phyloP scores from a whole-genome alignment of 352 stramenopile genomes.

The Phytopythium aichiense region DNA sequence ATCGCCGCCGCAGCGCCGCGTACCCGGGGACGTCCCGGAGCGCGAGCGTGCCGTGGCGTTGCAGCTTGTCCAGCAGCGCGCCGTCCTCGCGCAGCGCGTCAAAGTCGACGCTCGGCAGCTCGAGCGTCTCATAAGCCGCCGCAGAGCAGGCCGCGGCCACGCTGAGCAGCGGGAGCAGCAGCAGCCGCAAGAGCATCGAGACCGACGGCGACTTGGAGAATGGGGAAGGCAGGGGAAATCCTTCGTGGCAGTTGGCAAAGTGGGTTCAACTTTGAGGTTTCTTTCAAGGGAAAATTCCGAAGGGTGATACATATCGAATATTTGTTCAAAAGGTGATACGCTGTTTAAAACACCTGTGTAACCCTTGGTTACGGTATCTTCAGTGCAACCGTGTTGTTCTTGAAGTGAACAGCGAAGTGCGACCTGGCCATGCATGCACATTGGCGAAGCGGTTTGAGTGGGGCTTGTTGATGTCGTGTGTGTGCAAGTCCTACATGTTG shows the following conservation, averaged over 20 bases:
- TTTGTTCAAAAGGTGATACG: neutral
- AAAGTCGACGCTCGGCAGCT: slow-evolving; percentile 12
- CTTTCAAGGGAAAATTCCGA: neutral
- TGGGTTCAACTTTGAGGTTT: neutral
- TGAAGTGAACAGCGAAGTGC: too few relatives aligned
- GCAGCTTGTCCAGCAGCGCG: slow-evolving; percentile 8
- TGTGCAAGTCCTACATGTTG: neutral
- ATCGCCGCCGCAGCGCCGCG: slow-evolving; percentile 4
- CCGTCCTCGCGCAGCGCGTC: slow-evolving; percentile 3
- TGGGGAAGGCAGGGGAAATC: too few relatives aligned
- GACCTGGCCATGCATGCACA: neutral
- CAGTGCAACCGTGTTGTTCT: too few relatives aligned
- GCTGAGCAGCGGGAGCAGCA: neutral
- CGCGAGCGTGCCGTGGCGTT: slow-evolving; percentile 13
- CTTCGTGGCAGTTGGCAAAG: too few relatives aligned
- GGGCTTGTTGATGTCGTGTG: neutral
- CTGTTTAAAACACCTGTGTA: neutral
- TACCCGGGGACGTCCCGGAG: slow-evolving; percentile 10
- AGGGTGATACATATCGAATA: neutral
- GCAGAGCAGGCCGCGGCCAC: neutral
- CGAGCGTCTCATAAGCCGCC: neutral
- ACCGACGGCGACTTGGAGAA: neutral
- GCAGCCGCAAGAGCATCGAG: too few relatives aligned
- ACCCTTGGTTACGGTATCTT: too few relatives aligned
- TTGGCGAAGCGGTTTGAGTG: neutral